Evolutionary conservation across 1,284 basidiomycete species (phyloP), one percentile per base, ranked within the genome.

Genomic region (Naganishia liquefaciens): DNA sequence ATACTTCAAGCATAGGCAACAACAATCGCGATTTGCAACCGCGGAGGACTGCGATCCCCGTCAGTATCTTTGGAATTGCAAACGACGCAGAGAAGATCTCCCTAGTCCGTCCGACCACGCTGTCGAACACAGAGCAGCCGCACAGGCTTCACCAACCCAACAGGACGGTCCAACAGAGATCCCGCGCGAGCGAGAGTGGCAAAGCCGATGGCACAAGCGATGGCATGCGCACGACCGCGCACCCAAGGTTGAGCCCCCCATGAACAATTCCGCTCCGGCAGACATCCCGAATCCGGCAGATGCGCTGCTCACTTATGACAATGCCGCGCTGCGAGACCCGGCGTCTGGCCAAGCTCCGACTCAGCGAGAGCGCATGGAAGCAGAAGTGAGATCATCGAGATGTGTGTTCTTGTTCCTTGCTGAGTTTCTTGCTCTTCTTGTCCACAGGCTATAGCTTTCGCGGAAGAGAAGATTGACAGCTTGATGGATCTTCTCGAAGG

Each of bases 401-500:
- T 43, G 10, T 11, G 1, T 39, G 13, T 19, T 30, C 42, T 21
- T 54, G 30, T 30, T 15, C 30, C 6, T 5, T n/a, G 27, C 44
- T 21, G 7, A 23, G 23, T 44, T 13, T 25, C 25, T 30, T 33
- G 21, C 7, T 10, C 2, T 40, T 23, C 39, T 17, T 5, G 7
- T 2, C 46, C 19, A 11, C 30, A 60, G 55, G 55, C 55, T 27
- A 46, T 60, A 13, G 55, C 55, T 3, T 60, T 60, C 40, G 55
- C 55, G 7, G 55, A 60, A 49, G 55, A 60, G 46, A 60, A 50
- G 30, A 60, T 60, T 25, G 55, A 60, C 27, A 23, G 25, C 4
- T 30, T 60, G 11, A 46, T 60, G 13, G 37, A 2, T 15, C 2
- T 60, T 44, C 55, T 60, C 21, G 46, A 60, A 25, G 55, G 55